These are phyloP conservation scores for Candida easanensis DNA, from an alignment of 805 yeast species.

Conservation along the genomic window DNA sequence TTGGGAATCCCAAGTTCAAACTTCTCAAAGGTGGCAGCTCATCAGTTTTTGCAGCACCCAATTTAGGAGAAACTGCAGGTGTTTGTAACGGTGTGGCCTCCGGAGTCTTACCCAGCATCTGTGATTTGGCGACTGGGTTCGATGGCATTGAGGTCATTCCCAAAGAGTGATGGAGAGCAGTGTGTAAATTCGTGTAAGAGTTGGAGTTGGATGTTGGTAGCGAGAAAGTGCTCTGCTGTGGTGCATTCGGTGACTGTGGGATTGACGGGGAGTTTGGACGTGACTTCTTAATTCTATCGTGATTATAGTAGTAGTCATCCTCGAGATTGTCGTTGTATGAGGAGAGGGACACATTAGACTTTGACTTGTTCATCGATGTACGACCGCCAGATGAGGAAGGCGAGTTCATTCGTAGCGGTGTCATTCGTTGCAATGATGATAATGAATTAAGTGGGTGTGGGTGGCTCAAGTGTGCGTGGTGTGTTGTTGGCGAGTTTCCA, in stretches of 20 bases:
- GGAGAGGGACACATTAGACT: constrained; percentile 27
- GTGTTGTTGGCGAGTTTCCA: constrained; percentile 20
- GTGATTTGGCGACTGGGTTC: constrained; percentile 13
- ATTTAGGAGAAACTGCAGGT: constrained; percentile 25
- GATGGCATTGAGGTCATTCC: constrained; percentile 19
- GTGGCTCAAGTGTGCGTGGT: constrained; percentile 22
- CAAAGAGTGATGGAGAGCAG: constrained; percentile 21
- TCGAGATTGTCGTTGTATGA: constrained; percentile 37
- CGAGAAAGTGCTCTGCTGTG: constrained; percentile 12
- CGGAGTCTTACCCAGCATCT: constrained; percentile 27
- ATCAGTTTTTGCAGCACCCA: constrained; percentile 20
- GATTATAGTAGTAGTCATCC: constrained; percentile 35
- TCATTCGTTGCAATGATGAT: constrained; percentile 60
- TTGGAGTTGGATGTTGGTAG: constrained; percentile 20
- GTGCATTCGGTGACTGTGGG: constrained; percentile 21
- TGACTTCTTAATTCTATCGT: constrained; percentile 34
- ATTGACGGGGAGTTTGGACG: constrained; percentile 35
- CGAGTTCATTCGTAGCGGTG: constrained; percentile 42
- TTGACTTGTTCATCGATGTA: constrained; percentile 23
- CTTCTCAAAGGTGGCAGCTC: constrained; percentile 29
- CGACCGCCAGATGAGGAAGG: constrained; percentile 19
- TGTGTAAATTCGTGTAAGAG: constrained; percentile 25
- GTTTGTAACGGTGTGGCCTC: constrained; percentile 30
- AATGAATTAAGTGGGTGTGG: constrained; percentile 36
- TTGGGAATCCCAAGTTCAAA: constrained; percentile 26